These are phyloP conservation scores for Leishmania tarentolae DNA, from an alignment of 208 protist species.

Conservation along the genomic window DNA sequence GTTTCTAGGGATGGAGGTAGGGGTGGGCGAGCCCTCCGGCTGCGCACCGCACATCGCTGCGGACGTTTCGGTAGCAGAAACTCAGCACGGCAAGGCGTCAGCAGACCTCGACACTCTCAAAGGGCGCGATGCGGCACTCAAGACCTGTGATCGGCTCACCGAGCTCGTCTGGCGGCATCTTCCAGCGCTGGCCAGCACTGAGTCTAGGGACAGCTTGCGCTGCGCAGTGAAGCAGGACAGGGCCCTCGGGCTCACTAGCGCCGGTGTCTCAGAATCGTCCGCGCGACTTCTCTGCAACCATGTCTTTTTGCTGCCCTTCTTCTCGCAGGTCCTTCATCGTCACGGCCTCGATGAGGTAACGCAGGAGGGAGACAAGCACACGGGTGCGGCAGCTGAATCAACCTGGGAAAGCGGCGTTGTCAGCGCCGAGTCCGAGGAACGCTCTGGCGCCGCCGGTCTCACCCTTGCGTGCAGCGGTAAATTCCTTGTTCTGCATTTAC, in stretches of 20 bases:
- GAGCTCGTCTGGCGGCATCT: slow-evolving; percentile 4
- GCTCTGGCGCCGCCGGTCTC: slow-evolving; percentile 31
- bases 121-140: neutral
- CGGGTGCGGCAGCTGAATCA: neutral
- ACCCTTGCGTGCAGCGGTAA: slow-evolving; percentile 89
- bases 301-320: slow-evolving; percentile 58
- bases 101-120: neutral
- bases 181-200: slow-evolving; percentile 7
- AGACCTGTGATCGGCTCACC: neutral
- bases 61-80: neutral
- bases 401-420: slow-evolving; percentile 30
- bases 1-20: neutral
- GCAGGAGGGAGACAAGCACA: neutral
- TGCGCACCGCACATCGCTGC: neutral
- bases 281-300: slow-evolving; percentile 69
- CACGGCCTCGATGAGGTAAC: slow-evolving; percentile 21
- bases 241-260: slow-evolving; percentile 36
- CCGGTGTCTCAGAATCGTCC: slow-evolving; percentile 43
- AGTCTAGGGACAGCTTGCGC: neutral
- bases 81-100: neutral
- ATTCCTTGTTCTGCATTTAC: slow-evolving; percentile 80
- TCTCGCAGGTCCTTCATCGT: slow-evolving; percentile 34
- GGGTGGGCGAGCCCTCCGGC: neutral
- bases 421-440: neutral
- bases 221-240: slow-evolving; percentile 5